Evolutionary conservation across 2,329 filamentous ascomycete genomes (phyloP), one percentile per base, ranked within the genome.

Genomic region (Cytospora mali): DNA sequence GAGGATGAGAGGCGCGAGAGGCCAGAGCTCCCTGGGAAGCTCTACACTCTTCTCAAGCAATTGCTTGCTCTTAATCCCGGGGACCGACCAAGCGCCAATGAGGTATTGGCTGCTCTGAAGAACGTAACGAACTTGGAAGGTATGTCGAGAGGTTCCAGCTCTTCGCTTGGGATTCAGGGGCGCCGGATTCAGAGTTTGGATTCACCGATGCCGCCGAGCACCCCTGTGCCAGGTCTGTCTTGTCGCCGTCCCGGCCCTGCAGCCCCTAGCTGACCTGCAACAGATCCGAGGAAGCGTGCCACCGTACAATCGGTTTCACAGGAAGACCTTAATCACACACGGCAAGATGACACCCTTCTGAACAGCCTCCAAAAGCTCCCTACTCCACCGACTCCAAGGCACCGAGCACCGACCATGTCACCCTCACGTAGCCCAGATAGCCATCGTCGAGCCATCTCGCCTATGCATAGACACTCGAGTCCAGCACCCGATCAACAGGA

Each of bases 1-100:
- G 86, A 92, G 66, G 89, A 92, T 64, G 89, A 91, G 68, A 83
- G 87, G 35, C 83, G 88, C 39, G 84, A 89, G 66, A 85, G 94
- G 2, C 87, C 90, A 0, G 95, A 98, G 69, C 79, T 99, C 0
- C 95, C 95, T 0, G 84, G 92, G 6, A 89, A 91, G 73, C 83
- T 99, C 0, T 99, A 98, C 75, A 86, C 86, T 52, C 88, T 96
- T 59, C 81, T 99, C 4, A 93, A 92, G 73, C 86, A 86, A 61
- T 80, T 99, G 6, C 82, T 99, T 6, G 88, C 92, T 1, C 80
- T 96, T 14, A 83, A 93, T 64, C 92, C 94, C 0, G 78, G 80
- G 1, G 86, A 93, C 61, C 83, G 95, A 7, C 95, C 95, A 0
- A 92, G 87, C 51, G 93, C 95, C 0, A 91, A 88, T 52, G 93